phyloP scores from a whole-genome alignment of 169 alveolate species.

The Ophryocystis elektroscirrha region DNA sequence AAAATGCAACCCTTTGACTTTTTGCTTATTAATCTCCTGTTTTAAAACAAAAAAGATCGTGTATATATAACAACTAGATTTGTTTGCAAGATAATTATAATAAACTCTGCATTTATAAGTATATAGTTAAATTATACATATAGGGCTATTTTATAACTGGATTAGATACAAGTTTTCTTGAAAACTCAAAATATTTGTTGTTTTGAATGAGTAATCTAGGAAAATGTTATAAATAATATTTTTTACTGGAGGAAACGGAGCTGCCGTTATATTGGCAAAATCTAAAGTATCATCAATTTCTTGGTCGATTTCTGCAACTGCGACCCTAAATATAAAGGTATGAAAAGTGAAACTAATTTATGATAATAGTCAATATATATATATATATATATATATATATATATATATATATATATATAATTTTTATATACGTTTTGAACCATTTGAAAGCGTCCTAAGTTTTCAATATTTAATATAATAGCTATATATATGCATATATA shows the following conservation, averaged over 20 bases:
- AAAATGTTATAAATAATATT: background rate
- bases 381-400: conserved; percentile 1
- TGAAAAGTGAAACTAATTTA: background rate
- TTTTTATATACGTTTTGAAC: conserved; percentile 22
- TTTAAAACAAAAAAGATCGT: no score
- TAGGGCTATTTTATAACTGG: no score
- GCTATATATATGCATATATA: background rate
- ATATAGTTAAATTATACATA: no score
- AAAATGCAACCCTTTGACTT: no score
- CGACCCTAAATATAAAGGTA: conserved; percentile 15
- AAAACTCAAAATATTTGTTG: no score
- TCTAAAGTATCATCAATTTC: conserved; percentile 27
- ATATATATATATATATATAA: conserved; percentile 1
- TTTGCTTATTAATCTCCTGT: no score
- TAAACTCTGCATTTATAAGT: no score
- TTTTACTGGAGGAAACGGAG: conserved; percentile 30
- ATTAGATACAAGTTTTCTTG: no score
- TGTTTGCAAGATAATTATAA: no score
- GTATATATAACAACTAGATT: no score
- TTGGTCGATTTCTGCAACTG: conserved; percentile 33
- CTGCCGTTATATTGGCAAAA: conserved; percentile 27
- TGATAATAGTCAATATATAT: background rate
- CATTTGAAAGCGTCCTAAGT: conserved; percentile 24
- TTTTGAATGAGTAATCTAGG: no score
- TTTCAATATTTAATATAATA: background rate